Evolutionary conservation across 2,329 filamentous ascomycete species (phyloP), one percentile per base, ranked within the genome.

Genomic region (Exophiala sp.): DNA sequence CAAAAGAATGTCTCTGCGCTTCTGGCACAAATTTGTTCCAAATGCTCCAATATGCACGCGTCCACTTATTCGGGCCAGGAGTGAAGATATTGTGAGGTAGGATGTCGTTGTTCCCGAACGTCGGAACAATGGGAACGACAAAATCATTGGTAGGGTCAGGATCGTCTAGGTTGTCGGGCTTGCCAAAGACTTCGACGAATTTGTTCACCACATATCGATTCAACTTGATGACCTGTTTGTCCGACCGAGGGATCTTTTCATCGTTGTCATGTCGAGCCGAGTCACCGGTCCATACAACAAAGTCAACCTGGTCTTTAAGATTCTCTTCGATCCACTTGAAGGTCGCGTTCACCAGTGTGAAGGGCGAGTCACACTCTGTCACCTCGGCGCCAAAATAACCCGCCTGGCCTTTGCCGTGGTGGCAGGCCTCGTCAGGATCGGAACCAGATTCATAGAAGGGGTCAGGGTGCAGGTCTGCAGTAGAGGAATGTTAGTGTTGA

Each of bases 31-130:
- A 95, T 35, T 80, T 79, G 44, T 75, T 74, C 94, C 94, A 99
- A 18, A 97, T 83, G 18, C 87, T 78, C 21, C 83, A 76, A 64
- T 94, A 96, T 43, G 79, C 79, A 54, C 81, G 81, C 0, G 95
- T 88, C 86, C 92, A 96, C 59, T 81, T 81, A 65, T 96, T 96
- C 12, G 94, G 94, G 0, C 92, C 94, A 1, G 83, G 78, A 39
- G 84, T 77, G 69, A 99, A 85, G 66, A 97, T 95, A 66, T 99
- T 99, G 74, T 99, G 94, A 1, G 94, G 94, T 56, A 96, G 83
- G 54, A 99, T 91, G 66, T 99, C 94, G 71, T 99, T 99, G 75
- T 99, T 99, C 57, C 94, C 94, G 63, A 96, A 86, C 0, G 86
- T 96, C 0, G 94, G 91, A 16, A 99, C 79, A 49, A 97, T 83